These are phyloP conservation scores for Trifolium dubium DNA, from an alignment of 306 rosid genomes.

Conservation along the genomic window DNA sequence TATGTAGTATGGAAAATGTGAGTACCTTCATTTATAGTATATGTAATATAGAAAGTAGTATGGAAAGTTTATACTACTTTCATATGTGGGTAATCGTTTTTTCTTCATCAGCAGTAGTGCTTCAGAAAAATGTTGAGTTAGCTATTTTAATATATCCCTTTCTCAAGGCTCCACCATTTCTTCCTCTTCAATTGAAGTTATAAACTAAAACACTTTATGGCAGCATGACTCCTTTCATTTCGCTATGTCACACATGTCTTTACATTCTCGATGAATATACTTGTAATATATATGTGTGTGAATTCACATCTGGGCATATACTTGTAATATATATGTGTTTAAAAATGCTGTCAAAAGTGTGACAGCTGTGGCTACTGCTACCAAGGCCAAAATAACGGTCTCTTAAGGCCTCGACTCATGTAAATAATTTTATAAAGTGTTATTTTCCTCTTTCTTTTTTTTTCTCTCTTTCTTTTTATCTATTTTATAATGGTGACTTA, in stretches of 20 bases:
- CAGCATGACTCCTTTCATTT: not conserved
- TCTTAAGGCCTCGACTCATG: not conserved
- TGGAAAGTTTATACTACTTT: conserved; percentile 1
- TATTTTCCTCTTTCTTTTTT: not conserved
- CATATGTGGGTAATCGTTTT: conserved; percentile 14
- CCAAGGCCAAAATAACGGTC: not conserved
- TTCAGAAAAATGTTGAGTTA: conserved; percentile 22
- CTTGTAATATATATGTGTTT: no score
- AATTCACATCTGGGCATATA: not conserved
- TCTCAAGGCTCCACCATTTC: conserved; percentile 10
- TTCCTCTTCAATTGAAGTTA: not conserved
- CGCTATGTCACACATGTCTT: not conserved
- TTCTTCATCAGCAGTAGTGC: conserved; percentile 23
- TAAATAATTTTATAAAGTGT: conserved; percentile 19
- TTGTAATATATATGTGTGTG: not conserved
- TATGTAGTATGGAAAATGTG: conserved; percentile 74
- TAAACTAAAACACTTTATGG: not conserved
- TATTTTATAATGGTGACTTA: conserved; percentile 38
- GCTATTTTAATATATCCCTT: conserved; percentile 8
- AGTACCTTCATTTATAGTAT: conserved; percentile 45
- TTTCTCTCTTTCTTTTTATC: not conserved
- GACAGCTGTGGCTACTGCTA: not conserved
- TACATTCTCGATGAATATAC: not conserved
- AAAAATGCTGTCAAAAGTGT: not conserved
- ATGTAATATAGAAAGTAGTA: no score